Conservation (phyloP, 2,329 filamentous ascomycete species). For the Colletotrichum eremochloae region DNA sequence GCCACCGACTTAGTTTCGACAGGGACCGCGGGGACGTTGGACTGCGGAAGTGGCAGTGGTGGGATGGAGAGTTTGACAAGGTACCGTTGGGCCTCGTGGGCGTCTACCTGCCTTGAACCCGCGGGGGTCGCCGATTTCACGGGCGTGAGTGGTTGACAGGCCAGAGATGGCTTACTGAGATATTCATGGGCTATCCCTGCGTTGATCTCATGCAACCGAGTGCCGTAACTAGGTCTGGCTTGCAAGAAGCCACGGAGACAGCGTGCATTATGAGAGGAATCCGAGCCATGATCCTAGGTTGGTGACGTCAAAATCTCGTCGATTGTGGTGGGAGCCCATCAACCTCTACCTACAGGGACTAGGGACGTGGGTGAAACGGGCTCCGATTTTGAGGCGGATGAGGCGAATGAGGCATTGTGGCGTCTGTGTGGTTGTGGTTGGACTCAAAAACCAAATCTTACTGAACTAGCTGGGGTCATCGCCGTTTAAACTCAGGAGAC, state of each 20-base stretch:
- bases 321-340: conserved; percentile 23
- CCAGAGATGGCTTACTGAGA: conserved; percentile 15
- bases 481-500: conserved; percentile 26
- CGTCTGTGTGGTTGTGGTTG: conserved; percentile 39
- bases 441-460: conserved; percentile 34
- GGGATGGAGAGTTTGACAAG: conserved; percentile 26
- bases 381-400: conserved; percentile 39
- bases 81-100: conserved; percentile 28
- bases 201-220: conserved; percentile 37
- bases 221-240: conserved; percentile 20
- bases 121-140: not conserved
- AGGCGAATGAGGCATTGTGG: conserved; percentile 40
- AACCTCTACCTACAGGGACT: conserved; percentile 17
- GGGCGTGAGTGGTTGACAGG: conserved; percentile 19
- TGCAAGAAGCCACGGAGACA: conserved; percentile 1
- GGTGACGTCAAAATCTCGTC: conserved; percentile 36
- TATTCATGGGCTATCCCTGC: conserved; percentile 23
- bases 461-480: conserved; percentile 27
- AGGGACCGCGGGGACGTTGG: conserved; percentile 20
- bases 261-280: not conserved
- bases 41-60: conserved; percentile 10
- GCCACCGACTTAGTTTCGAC: conserved; percentile 40
- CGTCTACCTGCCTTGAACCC: not conserved
- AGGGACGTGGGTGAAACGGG: conserved; percentile 33
- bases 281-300: conserved; percentile 32